Conservation (phyloP, 495 filamentous ascomycete genomes). For the Talaromyces stipitatus region DNA sequence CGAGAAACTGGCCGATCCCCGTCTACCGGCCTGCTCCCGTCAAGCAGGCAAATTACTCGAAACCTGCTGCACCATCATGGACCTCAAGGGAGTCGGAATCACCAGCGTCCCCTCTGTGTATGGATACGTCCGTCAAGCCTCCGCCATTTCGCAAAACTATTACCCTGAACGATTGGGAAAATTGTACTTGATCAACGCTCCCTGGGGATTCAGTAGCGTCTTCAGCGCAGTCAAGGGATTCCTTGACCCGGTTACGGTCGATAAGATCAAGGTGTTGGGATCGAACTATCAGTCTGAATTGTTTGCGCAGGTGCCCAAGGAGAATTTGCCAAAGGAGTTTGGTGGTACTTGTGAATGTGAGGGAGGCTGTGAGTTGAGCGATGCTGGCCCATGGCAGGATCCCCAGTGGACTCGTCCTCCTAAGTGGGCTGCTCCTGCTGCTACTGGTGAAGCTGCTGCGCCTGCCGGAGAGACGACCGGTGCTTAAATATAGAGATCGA, state of each 20-base stretch:
- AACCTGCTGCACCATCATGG: constrained; percentile 96
- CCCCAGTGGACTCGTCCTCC: constrained; percentile 59
- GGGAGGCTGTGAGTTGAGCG: constrained; percentile 81
- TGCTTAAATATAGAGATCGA: not conserved
- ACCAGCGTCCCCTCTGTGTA: constrained; percentile 74
- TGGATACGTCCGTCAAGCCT: constrained; percentile 71
- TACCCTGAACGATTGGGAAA: constrained; percentile 90
- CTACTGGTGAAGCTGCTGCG: not conserved
- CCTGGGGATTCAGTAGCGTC: constrained; percentile 80
- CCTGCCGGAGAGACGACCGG: constrained; percentile 22
- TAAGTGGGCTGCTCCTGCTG: constrained; percentile 50
- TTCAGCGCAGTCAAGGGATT: constrained; percentile 84
- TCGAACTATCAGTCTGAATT: constrained; percentile 74
- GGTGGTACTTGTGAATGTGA: constrained; percentile 77
- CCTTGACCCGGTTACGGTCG: constrained; percentile 91
- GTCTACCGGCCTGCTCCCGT: constrained; percentile 90
- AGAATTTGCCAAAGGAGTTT: constrained; percentile 84
- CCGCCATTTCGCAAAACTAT: constrained; percentile 91
- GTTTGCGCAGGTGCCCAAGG: constrained; percentile 72
- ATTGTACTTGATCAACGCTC: constrained; percentile 94
- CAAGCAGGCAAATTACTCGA: constrained; percentile 85
- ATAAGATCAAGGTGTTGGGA: constrained; percentile 91
- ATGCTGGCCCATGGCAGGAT: constrained; percentile 90
- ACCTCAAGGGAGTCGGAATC: constrained; percentile 88
- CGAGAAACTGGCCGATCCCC: constrained; percentile 88